Evolutionary conservation across 495 filamentous ascomycete genomes (phyloP).

Genomic region (Penicillium psychrofluorescens): DNA sequence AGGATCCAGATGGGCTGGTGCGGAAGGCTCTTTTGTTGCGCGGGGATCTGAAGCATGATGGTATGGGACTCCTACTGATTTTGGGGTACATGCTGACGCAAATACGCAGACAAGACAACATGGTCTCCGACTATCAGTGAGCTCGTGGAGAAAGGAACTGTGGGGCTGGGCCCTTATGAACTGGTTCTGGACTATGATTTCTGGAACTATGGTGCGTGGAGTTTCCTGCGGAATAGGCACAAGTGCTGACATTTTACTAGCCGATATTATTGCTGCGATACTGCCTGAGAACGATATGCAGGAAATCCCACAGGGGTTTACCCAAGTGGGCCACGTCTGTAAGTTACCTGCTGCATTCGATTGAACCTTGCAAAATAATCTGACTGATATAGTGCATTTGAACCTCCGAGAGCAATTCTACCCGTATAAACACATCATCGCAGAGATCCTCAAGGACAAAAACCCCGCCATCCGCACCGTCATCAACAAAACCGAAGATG

Average conservation of each 20-base stretch:
- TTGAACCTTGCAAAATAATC: not conserved
- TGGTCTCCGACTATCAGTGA: slow-evolving; percentile 65
- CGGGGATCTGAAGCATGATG: slow-evolving; percentile 59
- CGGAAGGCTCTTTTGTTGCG: slow-evolving; percentile 69
- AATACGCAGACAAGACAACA: slow-evolving; percentile 57
- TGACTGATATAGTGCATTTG: slow-evolving; percentile 57
- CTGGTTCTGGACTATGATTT: slow-evolving; percentile 73
- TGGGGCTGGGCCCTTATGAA: slow-evolving; percentile 65
- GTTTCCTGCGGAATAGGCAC: not conserved
- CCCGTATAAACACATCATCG: slow-evolving; percentile 79
- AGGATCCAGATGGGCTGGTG: slow-evolving; percentile 39
- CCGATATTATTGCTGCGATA: slow-evolving; percentile 73
- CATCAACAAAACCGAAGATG: slow-evolving; percentile 90
- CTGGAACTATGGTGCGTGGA: slow-evolving; percentile 67
- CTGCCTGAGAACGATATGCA: slow-evolving; percentile 61
- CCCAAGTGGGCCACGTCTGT: slow-evolving; percentile 81
- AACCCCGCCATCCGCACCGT: slow-evolving; percentile 73
- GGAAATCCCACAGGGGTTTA: slow-evolving; percentile 82
- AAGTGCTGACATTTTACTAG: slow-evolving; percentile 27
- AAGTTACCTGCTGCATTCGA: slow-evolving; percentile 19
- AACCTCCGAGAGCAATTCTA: slow-evolving; percentile 78
- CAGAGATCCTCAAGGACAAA: slow-evolving; percentile 80
- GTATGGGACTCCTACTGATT: slow-evolving; percentile 45
- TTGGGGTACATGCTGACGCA: slow-evolving; percentile 19
- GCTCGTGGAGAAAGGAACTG: slow-evolving; percentile 55